Conservation (phyloP, 1,284 basidiomycete species). For the Sphagnurus paluster region DNA sequence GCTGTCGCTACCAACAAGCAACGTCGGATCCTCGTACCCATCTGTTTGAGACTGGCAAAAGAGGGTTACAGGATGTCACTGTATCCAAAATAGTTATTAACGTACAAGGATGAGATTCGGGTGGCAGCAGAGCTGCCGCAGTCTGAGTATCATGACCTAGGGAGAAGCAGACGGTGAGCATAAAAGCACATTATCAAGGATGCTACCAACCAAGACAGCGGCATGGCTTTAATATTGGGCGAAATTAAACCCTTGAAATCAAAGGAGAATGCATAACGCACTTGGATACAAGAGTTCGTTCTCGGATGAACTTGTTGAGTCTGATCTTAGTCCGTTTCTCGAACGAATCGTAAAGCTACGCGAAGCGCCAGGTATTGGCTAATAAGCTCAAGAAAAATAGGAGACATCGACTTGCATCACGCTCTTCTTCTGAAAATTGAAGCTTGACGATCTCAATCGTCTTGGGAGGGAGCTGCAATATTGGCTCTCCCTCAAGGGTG, state of each 20-base stretch:
- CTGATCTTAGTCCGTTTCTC: conserved; percentile 54
- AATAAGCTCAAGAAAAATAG: neutral
- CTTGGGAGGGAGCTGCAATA: conserved; percentile 60
- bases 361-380: neutral
- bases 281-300: conserved; percentile 62
- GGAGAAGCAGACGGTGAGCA: neutral
- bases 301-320: conserved; percentile 58
- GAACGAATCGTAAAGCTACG: conserved; percentile 61
- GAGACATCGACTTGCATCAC: conserved; percentile 42
- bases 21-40: conserved; percentile 49
- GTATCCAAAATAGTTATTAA: conserved; percentile 2
- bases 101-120: conserved; percentile 61
- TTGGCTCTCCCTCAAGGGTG: conserved; percentile 56
- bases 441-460: conserved; percentile 57
- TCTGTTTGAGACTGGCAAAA: conserved; percentile 35
- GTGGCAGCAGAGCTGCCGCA: conserved; percentile 67
- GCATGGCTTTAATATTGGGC: conserved; percentile 50
- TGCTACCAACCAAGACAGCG: conserved; percentile 41
- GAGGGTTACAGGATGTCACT: neutral
- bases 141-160: conserved; percentile 64
- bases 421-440: conserved; percentile 61
- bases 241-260: conserved; percentile 1
- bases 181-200: neutral
- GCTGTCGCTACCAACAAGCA: conserved; percentile 44
- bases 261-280: conserved; percentile 28